Evolutionary conservation across 257 asterid species (phyloP).

Genomic region (Solanum tarijense): DNA sequence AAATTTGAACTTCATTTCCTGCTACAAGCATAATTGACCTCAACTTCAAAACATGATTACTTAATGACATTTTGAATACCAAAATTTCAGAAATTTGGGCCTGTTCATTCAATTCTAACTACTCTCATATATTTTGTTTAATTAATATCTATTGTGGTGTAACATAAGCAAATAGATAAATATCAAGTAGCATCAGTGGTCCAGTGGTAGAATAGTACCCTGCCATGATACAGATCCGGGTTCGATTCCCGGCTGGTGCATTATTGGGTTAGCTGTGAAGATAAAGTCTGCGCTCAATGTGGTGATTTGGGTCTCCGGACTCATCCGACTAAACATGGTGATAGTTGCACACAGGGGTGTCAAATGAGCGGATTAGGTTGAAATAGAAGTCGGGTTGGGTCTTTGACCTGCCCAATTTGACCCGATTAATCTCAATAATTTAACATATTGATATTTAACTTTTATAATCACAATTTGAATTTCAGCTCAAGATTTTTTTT

Average conservation of each 20-base stretch:
- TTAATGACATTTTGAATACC: background rate
- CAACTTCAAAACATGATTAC: background rate
- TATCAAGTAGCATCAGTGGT: conserved; percentile 48
- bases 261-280: background rate
- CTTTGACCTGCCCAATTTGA: too few species aligned
- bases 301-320: background rate
- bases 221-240: conserved; percentile 86
- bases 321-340: background rate
- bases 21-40: background rate
- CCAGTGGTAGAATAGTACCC: conserved; percentile 92
- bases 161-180: background rate
- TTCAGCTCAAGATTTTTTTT: too few species aligned
- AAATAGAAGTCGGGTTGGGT: too few species aligned
- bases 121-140: background rate
- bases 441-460: too few species aligned
- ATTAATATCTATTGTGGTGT: background rate
- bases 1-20: background rate
- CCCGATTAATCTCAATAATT: too few species aligned
- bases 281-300: background rate
- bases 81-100: too few species aligned
- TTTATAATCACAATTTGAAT: too few species aligned
- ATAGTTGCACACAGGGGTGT: background rate
- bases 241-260: conserved; percentile 64
- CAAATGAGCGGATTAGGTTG: too few species aligned
- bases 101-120: background rate